Evolutionary conservation across 176 grass and related monocot genomes (phyloP), one percentile per base, ranked within the genome.

Genomic region (Rhynchospora pubera): DNA sequence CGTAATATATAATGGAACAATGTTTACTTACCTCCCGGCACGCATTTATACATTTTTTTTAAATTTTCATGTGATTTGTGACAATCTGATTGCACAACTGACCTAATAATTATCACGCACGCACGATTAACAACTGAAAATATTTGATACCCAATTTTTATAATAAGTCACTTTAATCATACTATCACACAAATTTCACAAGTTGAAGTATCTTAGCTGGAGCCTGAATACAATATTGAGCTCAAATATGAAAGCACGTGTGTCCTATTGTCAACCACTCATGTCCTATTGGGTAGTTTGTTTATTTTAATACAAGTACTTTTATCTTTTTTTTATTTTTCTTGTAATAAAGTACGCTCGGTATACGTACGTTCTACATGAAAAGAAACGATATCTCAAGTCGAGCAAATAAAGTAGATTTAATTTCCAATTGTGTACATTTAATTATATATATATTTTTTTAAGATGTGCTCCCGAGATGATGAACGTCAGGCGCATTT

Each of bases 191-290:
- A 9, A 77, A 30, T 55, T 76, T 30, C 6, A 28, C 14, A 76
- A 53, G 34, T 39, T 39, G 7, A 53, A 74, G 39, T 76, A 55
- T 72, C 22, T 32, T 77, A 53, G 2, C 23, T 76, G 24, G 23
- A 76, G 53, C 48, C 5, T 30, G 21, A 55, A 50, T 74, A 74
- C 3, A 75, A 53, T 53, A 55, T 53, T 53, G 12, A 76, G 6
- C 48, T 76, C 72, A 52, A 77, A 56, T 56, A 32, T 53, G 23
- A 53, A 34, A 77, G 23, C 72, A 77, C 47, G 72, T 76, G 72
- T 55, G 72, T 55, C 6, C 5, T 76, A 76, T 9, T 16, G 47
- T 77, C 72, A 77, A 53, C 23, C 5, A 16, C 24, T 51, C 48
- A 77, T 32, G 22, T 32, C 2, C 72, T 22, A 55, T 77, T 77